These are phyloP conservation scores for Speleostelium caveatum DNA, from an alignment of 78 protist genomes.

Conservation along the genomic window DNA sequence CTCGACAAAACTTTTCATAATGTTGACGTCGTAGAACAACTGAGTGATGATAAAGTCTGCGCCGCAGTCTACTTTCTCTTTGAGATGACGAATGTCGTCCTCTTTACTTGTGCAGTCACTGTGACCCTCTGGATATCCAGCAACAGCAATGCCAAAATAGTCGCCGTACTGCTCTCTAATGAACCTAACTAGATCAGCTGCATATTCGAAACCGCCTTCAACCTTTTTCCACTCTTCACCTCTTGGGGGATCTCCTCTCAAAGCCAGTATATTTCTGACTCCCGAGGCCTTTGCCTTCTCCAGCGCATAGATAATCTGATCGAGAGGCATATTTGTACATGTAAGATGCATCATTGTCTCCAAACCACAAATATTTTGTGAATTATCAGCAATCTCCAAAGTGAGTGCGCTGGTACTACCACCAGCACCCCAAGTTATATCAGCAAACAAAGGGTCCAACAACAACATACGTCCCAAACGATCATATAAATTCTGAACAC, in stretches of 20 bases:
- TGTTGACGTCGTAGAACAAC: constrained; percentile 92
- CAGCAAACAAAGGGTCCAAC: constrained; percentile 89
- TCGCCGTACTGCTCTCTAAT: constrained; percentile 93
- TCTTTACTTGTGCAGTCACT: constrained; percentile 75
- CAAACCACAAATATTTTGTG: constrained; percentile 80
- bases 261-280: constrained; percentile 93
- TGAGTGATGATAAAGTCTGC: constrained; percentile 97
- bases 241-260: constrained; percentile 95
- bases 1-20: constrained; percentile 69
- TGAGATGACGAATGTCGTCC: constrained; percentile 81
- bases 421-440: constrained; percentile 97
- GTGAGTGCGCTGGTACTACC: constrained; percentile 84
- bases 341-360: constrained; percentile 95
- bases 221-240: constrained; percentile 90
- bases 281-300: constrained; percentile 81
- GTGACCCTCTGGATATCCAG: constrained; percentile 97
- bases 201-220: constrained; percentile 91
- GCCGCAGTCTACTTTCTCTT: constrained; percentile 96
- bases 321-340: constrained; percentile 88
- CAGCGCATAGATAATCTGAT: constrained; percentile 75
- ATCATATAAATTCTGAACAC: constrained; percentile 76
- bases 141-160: constrained; percentile 93
- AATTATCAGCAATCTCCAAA: constrained; percentile 63
- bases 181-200: constrained; percentile 92
- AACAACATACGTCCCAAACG: constrained; percentile 71